Evolutionary conservation across 2,329 filamentous ascomycete genomes (phyloP).

Genomic region (Atkinsonella texensis): DNA sequence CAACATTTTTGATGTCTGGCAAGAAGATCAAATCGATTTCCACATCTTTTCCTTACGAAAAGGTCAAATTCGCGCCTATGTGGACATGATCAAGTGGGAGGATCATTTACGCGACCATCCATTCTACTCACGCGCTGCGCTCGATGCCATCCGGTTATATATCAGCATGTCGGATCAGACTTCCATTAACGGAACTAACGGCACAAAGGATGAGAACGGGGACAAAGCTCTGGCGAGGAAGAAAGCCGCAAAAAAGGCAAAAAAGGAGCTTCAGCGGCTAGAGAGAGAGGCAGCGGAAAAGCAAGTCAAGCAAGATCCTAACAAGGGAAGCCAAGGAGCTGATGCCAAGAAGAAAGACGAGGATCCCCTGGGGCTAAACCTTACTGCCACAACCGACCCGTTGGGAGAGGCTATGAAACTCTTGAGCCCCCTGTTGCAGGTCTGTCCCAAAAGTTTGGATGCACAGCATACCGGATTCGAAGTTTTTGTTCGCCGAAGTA

Average conservation of each 20-base stretch:
- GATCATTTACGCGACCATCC: conserved; percentile 84
- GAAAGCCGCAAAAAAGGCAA: conserved; percentile 83
- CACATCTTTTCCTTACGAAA: conserved; percentile 96
- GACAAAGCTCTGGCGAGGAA: conserved; percentile 60
- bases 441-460: conserved; percentile 67
- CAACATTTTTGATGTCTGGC: conserved; percentile 94
- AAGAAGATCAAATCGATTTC: conserved; percentile 98
- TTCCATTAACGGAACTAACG: conserved; percentile 50
- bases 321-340: conserved; percentile 56
- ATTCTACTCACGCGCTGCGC: conserved; percentile 75
- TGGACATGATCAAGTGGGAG: conserved; percentile 96
- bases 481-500: conserved; percentile 75
- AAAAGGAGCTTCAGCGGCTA: conserved; percentile 53
- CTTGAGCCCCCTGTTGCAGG: conserved; percentile 67
- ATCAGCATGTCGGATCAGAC: conserved; percentile 67
- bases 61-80: conserved; percentile 85
- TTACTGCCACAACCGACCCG: conserved; percentile 72
- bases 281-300: conserved; percentile 72
- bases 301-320: conserved; percentile 69
- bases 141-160: conserved; percentile 73
- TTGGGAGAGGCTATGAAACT: conserved; percentile 83
- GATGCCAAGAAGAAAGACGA: conserved; percentile 79
- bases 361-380: conserved; percentile 71
- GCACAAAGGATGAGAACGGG: conserved; percentile 33
- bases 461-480: conserved; percentile 82